These are phyloP conservation scores for Backusella tuberculispora DNA, from an alignment of 192 early-diverging fungal genomes.

Conservation along the genomic window DNA sequence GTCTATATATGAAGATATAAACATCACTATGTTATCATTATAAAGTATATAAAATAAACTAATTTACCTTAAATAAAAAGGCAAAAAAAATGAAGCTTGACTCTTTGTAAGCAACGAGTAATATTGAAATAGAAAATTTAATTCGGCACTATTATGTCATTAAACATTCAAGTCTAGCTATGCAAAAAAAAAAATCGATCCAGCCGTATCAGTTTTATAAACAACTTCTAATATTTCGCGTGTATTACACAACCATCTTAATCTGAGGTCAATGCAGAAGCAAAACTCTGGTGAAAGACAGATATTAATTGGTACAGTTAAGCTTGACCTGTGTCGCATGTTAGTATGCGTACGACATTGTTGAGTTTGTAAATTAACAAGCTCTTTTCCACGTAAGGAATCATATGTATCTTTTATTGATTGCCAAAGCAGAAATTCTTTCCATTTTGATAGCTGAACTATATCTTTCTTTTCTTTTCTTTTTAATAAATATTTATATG, in stretches of 20 bases:
- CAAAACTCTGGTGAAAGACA: background rate
- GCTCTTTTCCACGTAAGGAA: background rate
- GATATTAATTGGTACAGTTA: background rate
- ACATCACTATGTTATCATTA: too few relatives aligned
- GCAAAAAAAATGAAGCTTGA: background rate
- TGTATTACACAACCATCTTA: background rate
- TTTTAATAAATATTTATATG: too few relatives aligned
- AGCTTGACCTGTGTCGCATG: background rate
- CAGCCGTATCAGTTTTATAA: background rate
- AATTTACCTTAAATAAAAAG: too few relatives aligned
- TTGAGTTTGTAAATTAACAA: background rate
- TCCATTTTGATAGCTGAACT: too few relatives aligned
- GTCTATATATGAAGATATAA: too few relatives aligned
- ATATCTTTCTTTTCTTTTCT: background rate
- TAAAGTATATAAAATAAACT: too few relatives aligned
- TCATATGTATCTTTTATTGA: background rate
- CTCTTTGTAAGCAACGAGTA: too few relatives aligned
- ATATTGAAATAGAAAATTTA: background rate
- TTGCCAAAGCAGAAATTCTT: too few relatives aligned
- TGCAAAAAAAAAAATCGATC: background rate
- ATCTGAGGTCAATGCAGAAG: background rate
- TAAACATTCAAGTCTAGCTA: background rate
- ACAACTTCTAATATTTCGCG: background rate
- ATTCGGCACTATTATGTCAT: background rate
- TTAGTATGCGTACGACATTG: background rate